Base-by-base conservation (phyloP, 1,284 basidiomycete genomes). In the Austroboletus niveus region DNA sequence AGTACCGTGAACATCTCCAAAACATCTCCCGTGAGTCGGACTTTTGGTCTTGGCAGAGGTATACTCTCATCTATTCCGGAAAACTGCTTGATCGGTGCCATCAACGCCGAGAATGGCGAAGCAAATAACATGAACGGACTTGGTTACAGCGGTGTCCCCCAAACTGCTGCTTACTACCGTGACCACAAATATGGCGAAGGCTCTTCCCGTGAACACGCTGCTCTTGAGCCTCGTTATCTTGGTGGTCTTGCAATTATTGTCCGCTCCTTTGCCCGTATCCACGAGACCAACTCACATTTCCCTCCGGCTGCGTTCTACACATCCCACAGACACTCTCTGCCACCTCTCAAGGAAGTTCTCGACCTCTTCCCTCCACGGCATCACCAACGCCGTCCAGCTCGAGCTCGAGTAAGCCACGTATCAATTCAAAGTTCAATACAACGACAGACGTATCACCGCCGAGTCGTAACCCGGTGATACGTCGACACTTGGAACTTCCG, bases 361-460 rank as follows among this genome's bases (percentile, higher is more conserved):
- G 96, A 99, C 69, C 94, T 89, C 90, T 0, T 94, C 92, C 39
- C 77, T 99, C 10, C 93, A 98, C 63, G 87, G 91, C 1, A 98
- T 99, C 67, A 92, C 93, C 47, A 98, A 98, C 66, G 92, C 93
- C 1, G 96, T 99, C 5, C 94, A 97, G 63, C 82, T 97, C 35
- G 97, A 99, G 70, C 81, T 98, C 12, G 96, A 99, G 70, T 96
- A 98, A 64, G 88, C 96, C 2, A 87, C 86, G 27, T 99, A 99
- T 70, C 95, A 98, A 71, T 99, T 99, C 83, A 99, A 99, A 72
- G 95, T 99, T 1, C 94, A 98, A 70, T 99, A 99, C 78, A 99
- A 99, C 68, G 97, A 99, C 72, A 85, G 94, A 20, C 82, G 89
- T 27, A 92, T 98, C 60, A 91, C 92, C 0, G 87, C 97, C 11